phyloP scores from a whole-genome alignment of 768 basidiomycete genomes.

The Mycena maculata region DNA sequence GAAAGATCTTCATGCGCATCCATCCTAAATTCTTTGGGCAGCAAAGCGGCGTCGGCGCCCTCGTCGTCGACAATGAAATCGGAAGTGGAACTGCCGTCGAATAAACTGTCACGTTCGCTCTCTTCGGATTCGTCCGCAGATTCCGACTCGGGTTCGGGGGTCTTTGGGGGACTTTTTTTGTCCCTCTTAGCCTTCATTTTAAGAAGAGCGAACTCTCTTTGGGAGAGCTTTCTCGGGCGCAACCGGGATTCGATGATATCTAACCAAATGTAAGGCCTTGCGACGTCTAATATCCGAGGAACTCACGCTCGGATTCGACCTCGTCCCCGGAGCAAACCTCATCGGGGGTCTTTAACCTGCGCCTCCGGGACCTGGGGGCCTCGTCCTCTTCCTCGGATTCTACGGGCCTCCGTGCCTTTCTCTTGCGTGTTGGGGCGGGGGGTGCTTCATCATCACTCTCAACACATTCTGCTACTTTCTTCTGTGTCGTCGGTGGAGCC shows the following conservation, averaged over 20 bases:
- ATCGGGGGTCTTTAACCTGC: conserved; percentile 10
- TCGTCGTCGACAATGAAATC: conserved; percentile 79
- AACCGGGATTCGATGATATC: conserved; percentile 74
- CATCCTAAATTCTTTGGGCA: conserved; percentile 88
- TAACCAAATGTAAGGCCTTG: conserved; percentile 39
- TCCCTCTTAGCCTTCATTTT: conserved; percentile 75
- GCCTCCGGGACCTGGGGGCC: not conserved
- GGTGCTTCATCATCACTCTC: not conserved
- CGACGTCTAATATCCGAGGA: conserved; percentile 12
- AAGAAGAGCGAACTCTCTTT: conserved; percentile 64
- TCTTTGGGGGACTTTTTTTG: conserved; percentile 42
- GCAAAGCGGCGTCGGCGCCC: conserved; percentile 50
- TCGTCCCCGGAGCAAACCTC: conserved; percentile 26
- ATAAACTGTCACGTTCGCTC: conserved; percentile 49
- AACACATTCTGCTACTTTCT: not conserved
- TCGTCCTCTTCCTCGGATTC: conserved; percentile 4
- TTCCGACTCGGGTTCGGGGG: conserved; percentile 47
- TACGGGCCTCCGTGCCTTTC: not conserved
- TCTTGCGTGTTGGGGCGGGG: conserved; percentile 5
- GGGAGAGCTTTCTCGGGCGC: conserved; percentile 70
- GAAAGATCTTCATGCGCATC: conserved; percentile 78
- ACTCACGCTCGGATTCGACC: conserved; percentile 53
- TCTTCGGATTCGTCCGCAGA: conserved; percentile 48
- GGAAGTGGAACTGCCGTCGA: conserved; percentile 53
- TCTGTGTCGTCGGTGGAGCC: not conserved